Evolutionary conservation across 169 alveolate species (phyloP).

Genomic region (Babesia divergens): DNA sequence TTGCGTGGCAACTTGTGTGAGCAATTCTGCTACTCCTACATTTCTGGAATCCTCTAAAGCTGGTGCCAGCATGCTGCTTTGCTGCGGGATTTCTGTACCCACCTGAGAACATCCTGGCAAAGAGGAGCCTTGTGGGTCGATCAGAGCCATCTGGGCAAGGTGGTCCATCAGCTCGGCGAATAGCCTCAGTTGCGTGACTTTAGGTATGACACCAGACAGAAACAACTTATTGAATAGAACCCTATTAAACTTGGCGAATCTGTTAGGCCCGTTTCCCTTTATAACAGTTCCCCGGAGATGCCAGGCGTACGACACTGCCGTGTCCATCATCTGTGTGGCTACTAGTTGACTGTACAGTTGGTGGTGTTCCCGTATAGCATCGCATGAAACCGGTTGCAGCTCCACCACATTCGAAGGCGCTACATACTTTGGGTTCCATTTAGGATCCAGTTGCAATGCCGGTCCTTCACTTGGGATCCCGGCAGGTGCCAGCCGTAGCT

Average conservation of each 20-base stretch:
- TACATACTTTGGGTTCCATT: not conserved
- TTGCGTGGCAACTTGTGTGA: not conserved
- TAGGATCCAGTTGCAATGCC: not conserved
- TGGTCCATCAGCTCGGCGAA: constrained; percentile 24
- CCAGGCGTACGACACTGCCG: constrained; percentile 42
- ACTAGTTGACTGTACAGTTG: constrained; percentile 29
- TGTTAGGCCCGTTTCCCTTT: not conserved
- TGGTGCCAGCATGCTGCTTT: not conserved
- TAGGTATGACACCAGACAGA: not conserved
- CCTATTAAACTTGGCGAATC: constrained; percentile 16
- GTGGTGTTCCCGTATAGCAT: constrained; percentile 23
- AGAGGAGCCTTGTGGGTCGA: constrained; percentile 1
- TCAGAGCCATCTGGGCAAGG: constrained; percentile 39
- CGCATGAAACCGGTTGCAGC: not conserved
- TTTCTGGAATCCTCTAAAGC: constrained; percentile 13
- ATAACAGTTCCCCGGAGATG: constrained; percentile 10
- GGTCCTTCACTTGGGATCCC: not conserved
- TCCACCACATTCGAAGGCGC: not conserved
- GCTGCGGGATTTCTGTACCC: not conserved
- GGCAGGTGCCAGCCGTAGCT: constrained; percentile 4
- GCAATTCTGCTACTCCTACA: constrained; percentile 9
- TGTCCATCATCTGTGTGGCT: constrained; percentile 61
- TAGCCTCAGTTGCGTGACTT: constrained; percentile 17
- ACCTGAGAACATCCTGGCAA: not conserved
- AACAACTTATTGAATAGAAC: constrained; percentile 25